phyloP scores from a whole-genome alignment of 2,329 filamentous ascomycete genomes.

The Westerdykella sp. region DNA sequence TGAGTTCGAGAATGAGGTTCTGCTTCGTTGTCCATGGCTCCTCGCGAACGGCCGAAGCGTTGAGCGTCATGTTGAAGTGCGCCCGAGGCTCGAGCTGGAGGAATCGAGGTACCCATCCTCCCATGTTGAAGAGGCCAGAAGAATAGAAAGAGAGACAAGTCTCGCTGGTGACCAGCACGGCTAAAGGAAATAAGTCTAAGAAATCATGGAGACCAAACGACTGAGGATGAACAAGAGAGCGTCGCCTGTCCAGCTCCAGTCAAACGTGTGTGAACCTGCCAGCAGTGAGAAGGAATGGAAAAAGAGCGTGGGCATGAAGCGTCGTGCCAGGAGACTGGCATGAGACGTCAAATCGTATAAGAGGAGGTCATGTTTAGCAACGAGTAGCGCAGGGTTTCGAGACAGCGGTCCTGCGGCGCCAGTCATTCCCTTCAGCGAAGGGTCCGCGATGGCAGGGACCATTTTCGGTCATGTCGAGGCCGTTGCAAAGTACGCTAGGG shows the following conservation, averaged over 20 bases:
- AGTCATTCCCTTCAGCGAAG: slow-evolving; percentile 25
- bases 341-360: slow-evolving; percentile 39
- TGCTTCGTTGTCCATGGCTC: slow-evolving; percentile 22
- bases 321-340: slow-evolving; percentile 29
- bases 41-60: slow-evolving; percentile 24
- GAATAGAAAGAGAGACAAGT: slow-evolving; percentile 25
- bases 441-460: slow-evolving; percentile 25
- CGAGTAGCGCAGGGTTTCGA: slow-evolving; percentile 35
- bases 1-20: slow-evolving; percentile 32
- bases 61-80: slow-evolving; percentile 36
- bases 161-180: slow-evolving; percentile 39
- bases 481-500: slow-evolving; percentile 23
- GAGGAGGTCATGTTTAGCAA: slow-evolving; percentile 27
- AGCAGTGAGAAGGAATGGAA: slow-evolving; percentile 33
- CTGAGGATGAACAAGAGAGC: slow-evolving; percentile 29
- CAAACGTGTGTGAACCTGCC: slow-evolving; percentile 35
- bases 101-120: slow-evolving; percentile 29
- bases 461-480: slow-evolving; percentile 20
- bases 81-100: slow-evolving; percentile 30
- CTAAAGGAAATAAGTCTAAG: slow-evolving; percentile 26
- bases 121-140: slow-evolving; percentile 31
- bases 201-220: slow-evolving; percentile 34
- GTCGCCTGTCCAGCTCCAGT: slow-evolving; percentile 33
- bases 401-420: slow-evolving; percentile 35
- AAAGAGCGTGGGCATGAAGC: slow-evolving; percentile 36